A percentile compares a stretch with the other conserved stretches of the same genome.
These are phyloP conservation scores for Backusella psychrophila DNA, from an alignment of 192 early-diverging fungal genomes.

Conservation along the genomic window DNA sequence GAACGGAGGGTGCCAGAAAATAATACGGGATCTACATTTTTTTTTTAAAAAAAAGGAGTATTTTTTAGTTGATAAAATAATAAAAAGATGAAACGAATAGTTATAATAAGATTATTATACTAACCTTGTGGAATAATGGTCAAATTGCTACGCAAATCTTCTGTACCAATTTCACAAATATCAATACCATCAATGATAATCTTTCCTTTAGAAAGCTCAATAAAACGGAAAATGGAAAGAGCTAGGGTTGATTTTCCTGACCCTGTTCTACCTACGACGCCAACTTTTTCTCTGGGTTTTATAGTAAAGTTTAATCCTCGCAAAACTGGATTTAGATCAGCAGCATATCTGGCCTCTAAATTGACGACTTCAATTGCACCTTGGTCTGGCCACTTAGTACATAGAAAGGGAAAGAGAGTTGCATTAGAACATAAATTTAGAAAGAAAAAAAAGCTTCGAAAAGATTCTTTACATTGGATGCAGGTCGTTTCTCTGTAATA, in stretches of 20 bases:
- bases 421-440: not conserved
- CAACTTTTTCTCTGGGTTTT: conserved; percentile 73
- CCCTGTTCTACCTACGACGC: conserved; percentile 87
- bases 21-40: conserved; percentile 38
- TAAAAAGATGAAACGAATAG: conserved; percentile 4
- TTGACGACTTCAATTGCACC: conserved; percentile 73
- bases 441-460: conserved; percentile 20
- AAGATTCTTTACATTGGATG: conserved; percentile 41
- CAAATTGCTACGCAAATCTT: conserved; percentile 64
- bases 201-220: conserved; percentile 65
- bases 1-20: conserved; percentile 60
- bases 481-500: conserved; percentile 48
- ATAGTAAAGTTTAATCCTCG: conserved; percentile 69
- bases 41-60: conserved; percentile 5
- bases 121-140: conserved; percentile 86
- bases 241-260: conserved; percentile 83
- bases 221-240: conserved; percentile 76
- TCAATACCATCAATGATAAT: conserved; percentile 82
- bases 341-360: conserved; percentile 75
- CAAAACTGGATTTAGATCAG: conserved; percentile 68
- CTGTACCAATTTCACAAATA: conserved; percentile 67
- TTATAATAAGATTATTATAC: conserved; percentile 37
- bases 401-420: not conserved
- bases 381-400: conserved; percentile 61
- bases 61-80: not conserved